Evolutionary conservation across 495 filamentous ascomycete species (phyloP).

Genomic region (Aspergillus saccharolyticus): DNA sequence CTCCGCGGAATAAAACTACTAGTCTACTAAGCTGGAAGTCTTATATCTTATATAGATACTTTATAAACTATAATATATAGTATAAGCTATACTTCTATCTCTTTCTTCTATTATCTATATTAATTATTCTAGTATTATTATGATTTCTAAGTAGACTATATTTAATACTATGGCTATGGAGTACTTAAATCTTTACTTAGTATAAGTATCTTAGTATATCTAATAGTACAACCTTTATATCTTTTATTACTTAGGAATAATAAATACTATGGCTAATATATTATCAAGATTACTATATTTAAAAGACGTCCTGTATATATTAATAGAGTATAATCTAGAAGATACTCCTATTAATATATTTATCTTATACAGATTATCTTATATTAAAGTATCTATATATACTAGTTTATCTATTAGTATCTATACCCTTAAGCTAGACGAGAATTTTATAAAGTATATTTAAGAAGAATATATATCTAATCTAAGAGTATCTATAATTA

Average conservation of each 20-base stretch:
- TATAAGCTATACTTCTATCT: too few relatives aligned
- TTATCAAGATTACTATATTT: too few relatives aligned
- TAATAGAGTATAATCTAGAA: neutral
- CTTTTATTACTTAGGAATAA: neutral
- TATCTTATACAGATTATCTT: neutral
- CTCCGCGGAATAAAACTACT: too few relatives aligned
- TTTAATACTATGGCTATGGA: conserved; percentile 1
- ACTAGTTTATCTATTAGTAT: too few relatives aligned
- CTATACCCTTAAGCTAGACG: too few relatives aligned
- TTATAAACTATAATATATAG: too few relatives aligned
- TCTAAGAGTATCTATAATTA: too few relatives aligned
- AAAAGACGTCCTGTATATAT: neutral
- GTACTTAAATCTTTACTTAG: neutral
- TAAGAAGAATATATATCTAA: too few relatives aligned
- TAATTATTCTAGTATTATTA: conserved; percentile 3
- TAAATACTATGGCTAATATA: neutral
- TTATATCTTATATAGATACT: too few relatives aligned
- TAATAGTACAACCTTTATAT: neutral
- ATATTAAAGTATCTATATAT: too few relatives aligned
- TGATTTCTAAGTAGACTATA: neutral
- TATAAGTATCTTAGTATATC: neutral
- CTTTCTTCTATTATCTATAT: neutral
- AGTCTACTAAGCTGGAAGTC: too few relatives aligned
- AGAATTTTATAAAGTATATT: too few relatives aligned
- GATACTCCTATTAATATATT: neutral